Evolutionary conservation across 2,329 filamentous ascomycete species (phyloP).

Genomic region (Nemania diffusa): DNA sequence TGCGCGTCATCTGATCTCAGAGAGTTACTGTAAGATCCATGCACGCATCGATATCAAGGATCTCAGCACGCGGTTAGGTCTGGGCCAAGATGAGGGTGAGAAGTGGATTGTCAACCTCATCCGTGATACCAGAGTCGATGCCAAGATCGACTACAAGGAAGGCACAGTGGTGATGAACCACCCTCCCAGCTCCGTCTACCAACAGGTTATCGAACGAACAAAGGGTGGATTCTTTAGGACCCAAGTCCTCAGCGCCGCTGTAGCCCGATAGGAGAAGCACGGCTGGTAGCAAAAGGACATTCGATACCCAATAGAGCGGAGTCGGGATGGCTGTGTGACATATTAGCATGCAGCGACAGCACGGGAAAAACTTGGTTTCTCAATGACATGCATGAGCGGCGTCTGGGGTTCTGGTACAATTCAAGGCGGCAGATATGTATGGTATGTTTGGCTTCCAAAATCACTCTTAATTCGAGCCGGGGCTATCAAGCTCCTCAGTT

Average conservation of each 20-base stretch:
- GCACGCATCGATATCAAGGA: conserved; percentile 98
- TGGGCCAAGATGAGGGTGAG: conserved; percentile 95
- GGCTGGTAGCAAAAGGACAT: conserved; percentile 20
- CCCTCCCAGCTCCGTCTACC: conserved; percentile 97
- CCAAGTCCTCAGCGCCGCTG: conserved; percentile 83
- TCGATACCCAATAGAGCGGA: conserved; percentile 40
- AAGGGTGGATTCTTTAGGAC: conserved; percentile 99
- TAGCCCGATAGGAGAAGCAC: conserved; percentile 59
- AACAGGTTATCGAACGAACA: conserved; percentile 98
- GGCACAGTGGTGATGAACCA: conserved; percentile 99
- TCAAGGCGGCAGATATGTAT: conserved; percentile 46
- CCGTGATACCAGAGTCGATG: conserved; percentile 94
- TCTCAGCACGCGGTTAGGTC: conserved; percentile 87
- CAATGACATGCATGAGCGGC: conserved; percentile 48
- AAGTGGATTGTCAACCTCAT: conserved; percentile 99
- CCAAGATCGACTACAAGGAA: conserved; percentile 99
- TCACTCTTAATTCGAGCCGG: conserved; percentile 30
- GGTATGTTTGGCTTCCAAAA: conserved; percentile 40
- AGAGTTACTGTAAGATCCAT: conserved; percentile 99
- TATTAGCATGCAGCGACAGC: conserved; percentile 29
- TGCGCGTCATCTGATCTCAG: conserved; percentile 94
- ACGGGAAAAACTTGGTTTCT: conserved; percentile 38
- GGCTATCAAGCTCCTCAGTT: conserved; percentile 4
- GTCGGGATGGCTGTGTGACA: conserved; percentile 34
- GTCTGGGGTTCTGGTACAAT: conserved; percentile 46